Base-by-base conservation (phyloP, 2,329 filamentous ascomycete genomes). In the Corynespora cassiicola region DNA sequence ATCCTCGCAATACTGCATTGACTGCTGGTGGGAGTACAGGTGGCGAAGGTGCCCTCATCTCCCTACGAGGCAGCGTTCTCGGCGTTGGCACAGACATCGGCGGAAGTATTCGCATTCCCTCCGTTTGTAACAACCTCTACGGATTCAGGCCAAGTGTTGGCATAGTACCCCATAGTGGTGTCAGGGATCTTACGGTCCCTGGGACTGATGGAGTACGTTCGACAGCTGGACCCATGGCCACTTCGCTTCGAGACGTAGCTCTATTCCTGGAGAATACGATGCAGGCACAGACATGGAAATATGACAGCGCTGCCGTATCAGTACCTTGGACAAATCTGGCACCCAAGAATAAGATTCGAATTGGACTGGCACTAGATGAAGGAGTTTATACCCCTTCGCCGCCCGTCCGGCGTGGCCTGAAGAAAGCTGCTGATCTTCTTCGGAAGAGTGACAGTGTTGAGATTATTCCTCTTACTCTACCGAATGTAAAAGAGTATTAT, bases 11-110 rank as follows among this genome's bases (percentile, higher is more conserved):
- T 50, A 75, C 77, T n/a, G 57, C 55, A 1, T 69, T 80, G 2
- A 84, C 81, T 0, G 76, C 76, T 17, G 84, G 84, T 18, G 84
- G 84, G 9, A 80, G 75, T 31, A 83, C 79, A 0, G 84, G 84
- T 3, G 84, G 84, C 29, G 84, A 87, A 58, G 75, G 76, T 4
- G 82, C 83, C 0, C 71, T 87, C 2, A 71, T 87, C 21, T 68
- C 69, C 0, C 73, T 86, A 38, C 56, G 65, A n/a, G 84, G 83
- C 10, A 79, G 76, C 41, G 71, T 75, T 1, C 49, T 84, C 1
- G 84, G 84, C 8, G 71, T 85, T 0, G 82, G 81, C 1, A 81
- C 80, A 0, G 82, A 86, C 44, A 84, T 86, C 31, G 72, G 20
- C 26, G 54, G 56, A 2, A 70, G 63, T 2, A 74, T 77, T 34